phyloP scores from a whole-genome alignment of 306 rosid genomes.

The Vicia villosa region DNA sequence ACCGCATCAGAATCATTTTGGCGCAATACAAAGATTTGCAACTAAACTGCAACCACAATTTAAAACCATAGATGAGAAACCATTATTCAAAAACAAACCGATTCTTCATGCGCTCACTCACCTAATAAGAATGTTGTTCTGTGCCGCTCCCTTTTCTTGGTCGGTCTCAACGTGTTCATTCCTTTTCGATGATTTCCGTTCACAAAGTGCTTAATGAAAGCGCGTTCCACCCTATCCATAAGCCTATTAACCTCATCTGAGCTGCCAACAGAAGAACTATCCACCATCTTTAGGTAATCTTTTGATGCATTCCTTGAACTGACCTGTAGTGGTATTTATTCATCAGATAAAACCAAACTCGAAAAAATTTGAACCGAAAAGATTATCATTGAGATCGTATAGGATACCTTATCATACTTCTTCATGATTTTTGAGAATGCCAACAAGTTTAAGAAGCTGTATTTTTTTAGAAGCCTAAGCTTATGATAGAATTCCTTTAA shows the following conservation, averaged over 20 bases:
- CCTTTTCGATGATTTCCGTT: constrained; percentile 43
- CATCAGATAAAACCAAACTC: background rate
- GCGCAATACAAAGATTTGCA: too few relatives aligned
- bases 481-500: constrained; percentile 64
- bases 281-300: constrained; percentile 70
- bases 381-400: constrained; percentile 7
- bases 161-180: constrained; percentile 38
- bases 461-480: constrained; percentile 70
- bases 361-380: background rate
- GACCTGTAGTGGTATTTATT: constrained; percentile 1
- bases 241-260: constrained; percentile 61
- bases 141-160: constrained; percentile 24
- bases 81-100: background rate
- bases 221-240: constrained; percentile 66
- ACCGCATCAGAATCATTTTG: too few relatives aligned
- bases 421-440: constrained; percentile 86
- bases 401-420: constrained; percentile 78
- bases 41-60: background rate
- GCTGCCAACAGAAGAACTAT: constrained; percentile 58
- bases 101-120: background rate
- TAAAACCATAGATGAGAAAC: background rate
- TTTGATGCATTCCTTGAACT: constrained; percentile 54
- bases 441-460: constrained; percentile 70
- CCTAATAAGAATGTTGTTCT: constrained; percentile 39
- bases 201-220: constrained; percentile 55